Evolutionary conservation across 2,329 filamentous ascomycete species (phyloP).

Genomic region (Lachnellula cervina): DNA sequence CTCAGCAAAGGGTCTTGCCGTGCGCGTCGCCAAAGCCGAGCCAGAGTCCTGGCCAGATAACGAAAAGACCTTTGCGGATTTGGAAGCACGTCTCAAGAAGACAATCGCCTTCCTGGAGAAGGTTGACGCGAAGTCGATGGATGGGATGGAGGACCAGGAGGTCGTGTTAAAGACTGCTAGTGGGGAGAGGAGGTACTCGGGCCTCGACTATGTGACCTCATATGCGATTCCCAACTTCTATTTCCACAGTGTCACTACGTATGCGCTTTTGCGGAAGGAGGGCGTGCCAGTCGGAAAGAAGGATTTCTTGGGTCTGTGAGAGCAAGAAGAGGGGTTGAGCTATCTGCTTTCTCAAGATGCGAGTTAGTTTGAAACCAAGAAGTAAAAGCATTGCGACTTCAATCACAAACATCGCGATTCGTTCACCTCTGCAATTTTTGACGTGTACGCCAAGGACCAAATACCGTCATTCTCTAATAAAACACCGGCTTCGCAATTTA

Average conservation of each 20-base stretch:
- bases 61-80: slow-evolving; percentile 44
- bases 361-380: background rate
- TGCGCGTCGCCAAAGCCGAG: slow-evolving; percentile 35
- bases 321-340: background rate
- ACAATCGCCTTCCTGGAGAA: slow-evolving; percentile 43
- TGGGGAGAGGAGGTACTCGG: slow-evolving; percentile 37
- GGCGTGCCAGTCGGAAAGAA: slow-evolving; percentile 58
- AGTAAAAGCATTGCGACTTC: background rate
- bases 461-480: too few relatives aligned
- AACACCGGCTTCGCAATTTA: too few relatives aligned
- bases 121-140: slow-evolving; percentile 38
- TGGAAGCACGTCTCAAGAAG: slow-evolving; percentile 43
- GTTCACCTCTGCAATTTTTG: too few relatives aligned
- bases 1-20: slow-evolving; percentile 36
- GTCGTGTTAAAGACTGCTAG: slow-evolving; percentile 33
- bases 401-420: too few relatives aligned
- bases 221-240: slow-evolving; percentile 56
- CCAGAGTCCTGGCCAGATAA: slow-evolving; percentile 35
- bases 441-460: too few relatives aligned
- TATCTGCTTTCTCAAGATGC: background rate
- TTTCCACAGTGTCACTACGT: slow-evolving; percentile 58
- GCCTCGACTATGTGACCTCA: slow-evolving; percentile 40
- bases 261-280: slow-evolving; percentile 55
- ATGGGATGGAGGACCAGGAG: slow-evolving; percentile 38
- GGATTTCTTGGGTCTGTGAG: slow-evolving; percentile 42